Conservation (phyloP, 306 rosid genomes). For the Erythrophleum fordii region DNA sequence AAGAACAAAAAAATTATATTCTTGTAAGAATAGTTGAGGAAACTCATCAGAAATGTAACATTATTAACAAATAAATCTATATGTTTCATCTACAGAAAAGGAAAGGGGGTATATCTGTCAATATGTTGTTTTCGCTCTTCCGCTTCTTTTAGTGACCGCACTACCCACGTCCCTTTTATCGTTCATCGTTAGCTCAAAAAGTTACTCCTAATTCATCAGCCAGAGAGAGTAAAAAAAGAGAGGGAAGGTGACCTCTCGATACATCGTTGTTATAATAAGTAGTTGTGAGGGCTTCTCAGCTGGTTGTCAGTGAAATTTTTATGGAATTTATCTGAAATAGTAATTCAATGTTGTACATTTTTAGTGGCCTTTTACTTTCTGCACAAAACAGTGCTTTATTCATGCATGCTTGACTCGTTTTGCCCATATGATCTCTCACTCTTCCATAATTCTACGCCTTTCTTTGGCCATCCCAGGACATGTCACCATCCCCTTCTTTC, state of each 20-base stretch:
- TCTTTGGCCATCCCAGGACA: slow-evolving; percentile 48
- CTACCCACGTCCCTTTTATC: slow-evolving; percentile 32
- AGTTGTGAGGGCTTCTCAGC: neutral
- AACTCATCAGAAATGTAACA: neutral
- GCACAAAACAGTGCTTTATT: slow-evolving; percentile 45
- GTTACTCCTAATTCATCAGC: slow-evolving; percentile 9
- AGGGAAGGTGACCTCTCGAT: slow-evolving; percentile 13
- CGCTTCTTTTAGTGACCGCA: slow-evolving; percentile 38
- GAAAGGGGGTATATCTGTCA: neutral
- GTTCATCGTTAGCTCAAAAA: slow-evolving; percentile 25
- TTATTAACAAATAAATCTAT: neutral
- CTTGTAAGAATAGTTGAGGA: neutral
- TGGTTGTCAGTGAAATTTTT: slow-evolving; percentile 25
- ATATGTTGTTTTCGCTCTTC: slow-evolving; percentile 15
- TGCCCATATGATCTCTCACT: slow-evolving; percentile 49
- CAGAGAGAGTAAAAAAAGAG: neutral
- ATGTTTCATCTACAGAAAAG: neutral
- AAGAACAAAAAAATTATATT: neutral
- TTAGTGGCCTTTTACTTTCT: slow-evolving; percentile 26
- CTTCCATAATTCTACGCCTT: slow-evolving; percentile 49
- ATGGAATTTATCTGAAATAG: slow-evolving; percentile 44
- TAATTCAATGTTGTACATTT: slow-evolving; percentile 36
- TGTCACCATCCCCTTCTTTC: slow-evolving; percentile 45
- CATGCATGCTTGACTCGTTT: slow-evolving; percentile 58
- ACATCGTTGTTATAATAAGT: slow-evolving; percentile 2